A percentile compares a stretch with the other conserved stretches of the same genome.
These are phyloP conservation scores for Aspergillus olivimuriae DNA, from an alignment of 495 filamentous ascomycete species.

Conservation along the genomic window DNA sequence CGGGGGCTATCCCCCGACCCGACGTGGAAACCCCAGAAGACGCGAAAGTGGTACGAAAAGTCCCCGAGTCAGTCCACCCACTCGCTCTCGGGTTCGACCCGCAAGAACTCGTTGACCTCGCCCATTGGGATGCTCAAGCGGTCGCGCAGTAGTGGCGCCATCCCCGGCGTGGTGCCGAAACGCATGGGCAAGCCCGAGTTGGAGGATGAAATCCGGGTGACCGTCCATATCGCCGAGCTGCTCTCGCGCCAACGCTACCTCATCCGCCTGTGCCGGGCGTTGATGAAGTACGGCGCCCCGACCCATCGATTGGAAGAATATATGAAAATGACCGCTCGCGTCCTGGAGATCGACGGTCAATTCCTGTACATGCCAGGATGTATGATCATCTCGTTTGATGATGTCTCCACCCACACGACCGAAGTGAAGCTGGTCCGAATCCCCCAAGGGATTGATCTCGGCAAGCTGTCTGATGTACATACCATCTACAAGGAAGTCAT, in stretches of 20 bases:
- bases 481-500: conserved; percentile 91
- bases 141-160: conserved; percentile 36
- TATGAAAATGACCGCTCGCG: conserved; percentile 83
- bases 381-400: conserved; percentile 95
- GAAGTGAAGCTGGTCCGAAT: conserved; percentile 84
- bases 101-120: conserved; percentile 31
- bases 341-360: conserved; percentile 84
- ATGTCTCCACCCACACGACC: conserved; percentile 80
- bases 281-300: conserved; percentile 81
- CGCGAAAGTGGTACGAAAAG: conserved; percentile 63
- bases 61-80: conserved; percentile 39
- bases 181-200: conserved; percentile 39
- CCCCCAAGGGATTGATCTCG: conserved; percentile 73
- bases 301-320: conserved; percentile 78
- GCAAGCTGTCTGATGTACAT: conserved; percentile 77
- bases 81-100: conserved; percentile 43
- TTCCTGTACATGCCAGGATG: conserved; percentile 90
- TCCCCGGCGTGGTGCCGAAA: conserved; percentile 31
- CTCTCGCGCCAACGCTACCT: conserved; percentile 78
- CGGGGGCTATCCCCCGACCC: conserved; percentile 30
- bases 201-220: conserved; percentile 74
- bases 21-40: conserved; percentile 29
- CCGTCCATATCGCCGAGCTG: conserved; percentile 81
- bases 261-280: conserved; percentile 72
- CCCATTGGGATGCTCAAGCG: conserved; percentile 39